phyloP scores from a whole-genome alignment of 2,329 filamentous ascomycete genomes.

The Phaeosphaeria sp. region DNA sequence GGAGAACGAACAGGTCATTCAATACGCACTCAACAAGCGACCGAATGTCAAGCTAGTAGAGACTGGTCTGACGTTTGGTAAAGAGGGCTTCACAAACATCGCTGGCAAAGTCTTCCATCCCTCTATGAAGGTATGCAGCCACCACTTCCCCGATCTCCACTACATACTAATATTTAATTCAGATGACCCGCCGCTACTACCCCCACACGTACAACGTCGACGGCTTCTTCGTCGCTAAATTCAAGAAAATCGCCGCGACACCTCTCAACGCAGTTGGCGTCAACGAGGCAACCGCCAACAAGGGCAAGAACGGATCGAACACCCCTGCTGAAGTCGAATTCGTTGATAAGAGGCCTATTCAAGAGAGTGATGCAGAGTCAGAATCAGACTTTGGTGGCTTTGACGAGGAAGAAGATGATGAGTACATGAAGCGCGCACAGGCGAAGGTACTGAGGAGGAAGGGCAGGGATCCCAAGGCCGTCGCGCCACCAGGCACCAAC shows the following conservation, averaged over 20 bases:
- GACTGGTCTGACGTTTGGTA: slow-evolving; percentile 87
- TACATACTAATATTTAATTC: slow-evolving; percentile 60
- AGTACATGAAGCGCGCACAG: slow-evolving; percentile 55
- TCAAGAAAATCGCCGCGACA: slow-evolving; percentile 88
- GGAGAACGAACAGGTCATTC: slow-evolving; percentile 91
- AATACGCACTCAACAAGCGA: slow-evolving; percentile 88
- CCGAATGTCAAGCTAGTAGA: slow-evolving; percentile 95
- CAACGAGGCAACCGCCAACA: slow-evolving; percentile 36
- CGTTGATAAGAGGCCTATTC: slow-evolving; percentile 74
- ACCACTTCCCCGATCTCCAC: neutral
- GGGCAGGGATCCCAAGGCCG: slow-evolving; percentile 55
- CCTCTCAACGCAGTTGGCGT: slow-evolving; percentile 62
- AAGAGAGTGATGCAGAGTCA: slow-evolving; percentile 48
- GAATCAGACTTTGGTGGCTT: slow-evolving; percentile 56
- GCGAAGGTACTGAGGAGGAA: slow-evolving; percentile 53
- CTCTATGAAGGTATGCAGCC: slow-evolving; percentile 74
- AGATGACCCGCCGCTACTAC: slow-evolving; percentile 45
- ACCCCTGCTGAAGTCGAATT: slow-evolving; percentile 53
- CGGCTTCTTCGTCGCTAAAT: slow-evolving; percentile 97
- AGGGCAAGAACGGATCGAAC: slow-evolving; percentile 48
- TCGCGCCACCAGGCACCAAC: slow-evolving; percentile 14
- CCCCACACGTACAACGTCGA: slow-evolving; percentile 67
- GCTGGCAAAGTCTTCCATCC: slow-evolving; percentile 91
- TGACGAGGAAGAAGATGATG: slow-evolving; percentile 58
- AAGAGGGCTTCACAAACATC: slow-evolving; percentile 89